phyloP scores from a whole-genome alignment of 371 early-diverging fungal species.

The Rhizopus stolonifer region DNA sequence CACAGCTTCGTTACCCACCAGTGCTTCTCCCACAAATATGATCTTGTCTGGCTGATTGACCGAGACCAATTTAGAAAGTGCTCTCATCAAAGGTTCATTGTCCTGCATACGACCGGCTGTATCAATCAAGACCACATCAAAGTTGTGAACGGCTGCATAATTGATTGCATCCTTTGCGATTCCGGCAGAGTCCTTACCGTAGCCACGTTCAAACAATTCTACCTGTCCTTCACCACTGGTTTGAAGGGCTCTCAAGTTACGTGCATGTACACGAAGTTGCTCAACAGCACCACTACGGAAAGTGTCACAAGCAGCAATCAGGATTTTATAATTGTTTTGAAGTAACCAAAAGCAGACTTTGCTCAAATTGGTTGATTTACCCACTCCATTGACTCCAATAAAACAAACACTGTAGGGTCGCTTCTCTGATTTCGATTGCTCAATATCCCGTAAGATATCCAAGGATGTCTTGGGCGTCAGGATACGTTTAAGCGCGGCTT shows the following conservation, averaged over 20 bases:
- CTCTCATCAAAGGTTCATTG: constrained; percentile 97
- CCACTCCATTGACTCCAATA: constrained; percentile 99
- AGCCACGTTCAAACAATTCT: constrained; percentile 97
- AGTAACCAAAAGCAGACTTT: constrained; percentile 98
- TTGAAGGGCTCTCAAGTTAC: constrained; percentile 83
- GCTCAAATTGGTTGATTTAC: constrained; percentile 94
- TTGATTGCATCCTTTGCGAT: constrained; percentile 98
- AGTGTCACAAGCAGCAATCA: constrained; percentile 99
- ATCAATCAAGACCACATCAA: constrained; percentile 98
- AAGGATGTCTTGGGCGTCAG: constrained; percentile 92
- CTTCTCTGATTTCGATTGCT: constrained; percentile 62
- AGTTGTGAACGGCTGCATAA: constrained; percentile 68
- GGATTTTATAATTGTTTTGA: constrained; percentile 88
- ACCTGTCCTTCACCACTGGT: constrained; percentile 68
- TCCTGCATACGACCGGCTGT: constrained; percentile 99
- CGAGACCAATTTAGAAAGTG: constrained; percentile 93
- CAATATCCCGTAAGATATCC: constrained; percentile 94
- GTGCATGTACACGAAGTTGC: constrained; percentile 93
- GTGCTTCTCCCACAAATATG: constrained; percentile 99
- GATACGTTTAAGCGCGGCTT: constrained; percentile 79
- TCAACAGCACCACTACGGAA: constrained; percentile 99
- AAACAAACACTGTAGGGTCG: constrained; percentile 93
- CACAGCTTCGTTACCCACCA: constrained; percentile 98
- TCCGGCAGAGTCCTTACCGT: constrained; percentile 97
- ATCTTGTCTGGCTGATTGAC: constrained; percentile 97